Percentiles rank a stretch among this genome's conserved stretches.
phyloP scores from a whole-genome alignment of 257 asterid species.

The Solanum etuberosum region DNA sequence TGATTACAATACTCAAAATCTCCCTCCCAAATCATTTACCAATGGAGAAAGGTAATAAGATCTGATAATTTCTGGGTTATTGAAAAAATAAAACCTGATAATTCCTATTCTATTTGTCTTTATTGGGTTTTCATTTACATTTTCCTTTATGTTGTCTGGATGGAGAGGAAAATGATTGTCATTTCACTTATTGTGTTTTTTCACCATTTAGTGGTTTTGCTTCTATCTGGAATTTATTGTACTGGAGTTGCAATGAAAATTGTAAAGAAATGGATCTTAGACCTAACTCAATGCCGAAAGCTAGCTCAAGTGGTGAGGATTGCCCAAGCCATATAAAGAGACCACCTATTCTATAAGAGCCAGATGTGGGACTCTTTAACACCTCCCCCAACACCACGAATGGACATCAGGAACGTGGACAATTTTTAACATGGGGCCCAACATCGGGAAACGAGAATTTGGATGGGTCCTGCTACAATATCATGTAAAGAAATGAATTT shows the following conservation, averaged over 20 bases:
- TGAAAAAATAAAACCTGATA: not conserved
- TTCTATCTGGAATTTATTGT: not conserved
- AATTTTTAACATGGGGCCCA: not conserved
- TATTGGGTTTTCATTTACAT: not conserved
- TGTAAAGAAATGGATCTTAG: not conserved
- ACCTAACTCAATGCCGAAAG: not conserved
- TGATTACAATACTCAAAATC: conserved; percentile 86
- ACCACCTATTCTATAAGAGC: not conserved
- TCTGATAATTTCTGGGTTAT: not conserved
- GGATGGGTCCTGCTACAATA: not conserved
- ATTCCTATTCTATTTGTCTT: not conserved
- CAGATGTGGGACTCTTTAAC: not conserved
- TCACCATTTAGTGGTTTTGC: not conserved
- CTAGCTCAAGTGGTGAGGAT: not conserved
- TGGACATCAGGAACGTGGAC: not conserved
- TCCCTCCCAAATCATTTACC: conserved; percentile 43
- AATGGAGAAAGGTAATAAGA: conserved; percentile 67
- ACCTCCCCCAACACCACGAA: not conserved
- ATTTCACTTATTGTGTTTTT: not conserved
- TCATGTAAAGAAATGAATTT: not conserved
- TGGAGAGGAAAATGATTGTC: not conserved
- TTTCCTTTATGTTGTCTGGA: not conserved
- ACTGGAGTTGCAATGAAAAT: not conserved
- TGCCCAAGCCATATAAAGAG: not conserved
- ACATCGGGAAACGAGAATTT: not conserved